Evolutionary conservation across 2,329 filamentous ascomycete genomes (phyloP), one percentile per base, ranked within the genome.

Genomic region (Alternaria triticimaculans): DNA sequence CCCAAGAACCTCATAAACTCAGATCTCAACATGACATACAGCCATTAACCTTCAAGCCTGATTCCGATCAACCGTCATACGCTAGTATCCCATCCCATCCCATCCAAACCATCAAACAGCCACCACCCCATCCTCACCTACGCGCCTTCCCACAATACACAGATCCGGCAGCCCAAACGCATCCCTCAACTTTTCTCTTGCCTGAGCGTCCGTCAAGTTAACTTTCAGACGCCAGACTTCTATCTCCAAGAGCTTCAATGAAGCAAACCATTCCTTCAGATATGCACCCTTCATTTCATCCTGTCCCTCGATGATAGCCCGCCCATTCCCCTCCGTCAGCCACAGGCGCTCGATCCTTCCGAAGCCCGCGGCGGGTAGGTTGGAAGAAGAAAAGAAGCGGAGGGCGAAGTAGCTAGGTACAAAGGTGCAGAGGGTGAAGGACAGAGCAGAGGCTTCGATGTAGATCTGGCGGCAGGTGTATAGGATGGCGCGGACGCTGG

Each of bases 401-500:
- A 23, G 30, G 1, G 30, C 14, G 11, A 15, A 18, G 20, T 20
- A 37, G 14, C 12, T 23, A 6, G 18, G 28, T 1, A 20, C 15
- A 7, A 55, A 26, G 10, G 20, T 43, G 2, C 53, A 55, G 3
- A 37, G 6, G 0, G 14, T 25, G 14, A 55, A 44, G 8, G 56
- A 28, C 4, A 56, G 6, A 0, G 30, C 4, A 11, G 12, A 25
- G 2, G 33, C 44, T 26, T 62, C 59, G 20, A 33, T 10, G 18
- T 44, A 18, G 14, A 48, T 14, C 10, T 62, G 59, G 10, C 59
- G 54, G 23, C 46, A 62, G 5, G 33, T 46, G 12, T 51, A 33
- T 4, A 51, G 45, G n/a, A 57, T 0, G 3, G 53, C 51, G 18
- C 28, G 37, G 37, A 41, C 37, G 8, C 37, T 18, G 37, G 8